Percentiles rank a stretch among this genome's conserved stretches.
phyloP scores from a whole-genome alignment of 1,139 yeast genomes.

The Pichia sp. region DNA sequence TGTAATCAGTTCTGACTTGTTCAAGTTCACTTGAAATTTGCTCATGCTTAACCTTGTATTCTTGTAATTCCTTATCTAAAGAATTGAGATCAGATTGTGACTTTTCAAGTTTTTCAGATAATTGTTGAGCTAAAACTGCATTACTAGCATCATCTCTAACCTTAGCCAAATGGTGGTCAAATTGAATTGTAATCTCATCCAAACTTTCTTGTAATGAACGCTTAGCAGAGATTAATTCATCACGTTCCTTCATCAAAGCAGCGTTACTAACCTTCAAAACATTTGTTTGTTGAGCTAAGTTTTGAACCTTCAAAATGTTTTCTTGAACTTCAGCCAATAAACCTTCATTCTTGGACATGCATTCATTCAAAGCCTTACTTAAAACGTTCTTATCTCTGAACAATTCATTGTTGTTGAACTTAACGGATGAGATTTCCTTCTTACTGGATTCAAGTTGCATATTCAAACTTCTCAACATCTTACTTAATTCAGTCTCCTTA shows the following conservation, averaged over 20 bases:
- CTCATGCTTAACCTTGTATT: slow-evolving; percentile 36
- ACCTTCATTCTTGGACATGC: slow-evolving; percentile 47
- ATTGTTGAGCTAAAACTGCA: slow-evolving; percentile 33
- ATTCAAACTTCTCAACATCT: slow-evolving; percentile 59
- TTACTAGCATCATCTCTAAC: slow-evolving; percentile 33
- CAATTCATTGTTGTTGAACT: slow-evolving; percentile 50
- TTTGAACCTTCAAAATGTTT: slow-evolving; percentile 42
- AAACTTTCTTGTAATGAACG: slow-evolving; percentile 47
- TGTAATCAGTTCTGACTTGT: slow-evolving; percentile 26
- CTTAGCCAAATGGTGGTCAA: slow-evolving; percentile 42
- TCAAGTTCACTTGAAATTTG: slow-evolving; percentile 21
- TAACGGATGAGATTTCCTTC: slow-evolving; percentile 47
- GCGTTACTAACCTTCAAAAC: slow-evolving; percentile 52
- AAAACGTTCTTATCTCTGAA: slow-evolving; percentile 52
- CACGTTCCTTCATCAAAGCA: slow-evolving; percentile 50
- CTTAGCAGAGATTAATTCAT: slow-evolving; percentile 46
- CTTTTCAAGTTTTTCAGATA: slow-evolving; percentile 37
- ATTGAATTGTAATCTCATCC: slow-evolving; percentile 42
- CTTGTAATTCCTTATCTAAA: slow-evolving; percentile 34
- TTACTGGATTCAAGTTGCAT: slow-evolving; percentile 59
- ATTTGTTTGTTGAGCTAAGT: slow-evolving; percentile 49
- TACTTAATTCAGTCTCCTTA: slow-evolving; percentile 62
- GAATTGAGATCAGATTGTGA: slow-evolving; percentile 40
- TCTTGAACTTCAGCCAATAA: slow-evolving; percentile 46
- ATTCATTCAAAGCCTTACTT: slow-evolving; percentile 41